Evolutionary conservation across 2,329 filamentous ascomycete genomes (phyloP).

Genomic region (Talaromyces sp.): DNA sequence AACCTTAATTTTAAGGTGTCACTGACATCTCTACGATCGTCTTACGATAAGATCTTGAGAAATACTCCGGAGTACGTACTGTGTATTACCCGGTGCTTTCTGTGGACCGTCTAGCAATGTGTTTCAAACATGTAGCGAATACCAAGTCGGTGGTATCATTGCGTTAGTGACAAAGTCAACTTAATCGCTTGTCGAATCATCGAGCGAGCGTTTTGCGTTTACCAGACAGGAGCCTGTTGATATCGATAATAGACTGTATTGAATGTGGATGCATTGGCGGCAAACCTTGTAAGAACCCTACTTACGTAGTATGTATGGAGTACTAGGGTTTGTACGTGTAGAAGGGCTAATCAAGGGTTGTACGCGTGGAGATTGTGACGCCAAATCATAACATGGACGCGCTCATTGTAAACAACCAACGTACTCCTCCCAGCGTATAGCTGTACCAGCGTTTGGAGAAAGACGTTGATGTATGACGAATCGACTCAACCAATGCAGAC

Average conservation of each 20-base stretch:
- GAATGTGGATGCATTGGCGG: background rate
- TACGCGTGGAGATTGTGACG: slow-evolving; percentile 4
- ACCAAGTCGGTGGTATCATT: background rate
- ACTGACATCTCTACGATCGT: too few species aligned
- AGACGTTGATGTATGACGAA: background rate
- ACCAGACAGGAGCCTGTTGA: slow-evolving; percentile 14
- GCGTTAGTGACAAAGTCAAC: background rate
- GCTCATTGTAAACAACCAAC: background rate
- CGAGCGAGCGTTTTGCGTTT: slow-evolving; percentile 18
- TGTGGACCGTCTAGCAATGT: too few species aligned
- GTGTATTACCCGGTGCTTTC: too few species aligned
- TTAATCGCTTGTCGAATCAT: slow-evolving; percentile 19
- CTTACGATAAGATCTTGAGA: background rate
- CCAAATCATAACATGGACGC: slow-evolving; percentile 7
- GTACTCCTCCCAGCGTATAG: background rate
- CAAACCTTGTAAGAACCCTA: background rate
- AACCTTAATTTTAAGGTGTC: slow-evolving; percentile 9
- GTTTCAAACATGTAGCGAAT: background rate
- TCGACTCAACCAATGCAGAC: background rate
- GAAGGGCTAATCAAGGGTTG: slow-evolving; percentile 8
- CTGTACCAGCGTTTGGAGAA: too few species aligned
- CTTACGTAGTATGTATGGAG: background rate
- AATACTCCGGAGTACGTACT: background rate
- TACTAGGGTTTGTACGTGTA: background rate
- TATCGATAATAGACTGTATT: background rate